Evolutionary conservation across 805 yeast genomes (phyloP), one percentile per base, ranked within the genome.

Genomic region (Yarrowia deformans): DNA sequence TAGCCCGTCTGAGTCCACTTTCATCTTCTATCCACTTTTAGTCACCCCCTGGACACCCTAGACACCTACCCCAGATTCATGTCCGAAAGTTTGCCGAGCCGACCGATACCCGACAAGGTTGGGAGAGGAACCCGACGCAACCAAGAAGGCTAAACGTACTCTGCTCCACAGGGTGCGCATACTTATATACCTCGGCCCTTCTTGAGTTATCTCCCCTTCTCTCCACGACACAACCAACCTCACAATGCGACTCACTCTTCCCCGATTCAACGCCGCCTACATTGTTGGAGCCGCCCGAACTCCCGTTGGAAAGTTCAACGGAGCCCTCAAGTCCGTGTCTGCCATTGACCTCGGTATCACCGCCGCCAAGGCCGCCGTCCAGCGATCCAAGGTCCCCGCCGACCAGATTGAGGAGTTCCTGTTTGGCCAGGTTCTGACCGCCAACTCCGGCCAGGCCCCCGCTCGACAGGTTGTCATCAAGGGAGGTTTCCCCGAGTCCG

Each of bases 381-480:
- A 82, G 69, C 90, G 90, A 75, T 97, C 97, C 70, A 86, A 88
- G 77, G 85, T 94, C 79, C 83, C 88, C 71, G 87, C 93, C 58
- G 83, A 85, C 54, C 88, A 85, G 71, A 94, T 90, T 69, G 97
- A 93, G 74, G 98, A 94, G 80, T 87, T 93, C 75, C 84, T 89
- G 76, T 91, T 91, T 78, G 98, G 98, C 76, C 90, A 91, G 76
- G 98, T 92, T 46, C 80, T 93, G 75, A 93, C 90, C 78, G 98
- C 97, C 71, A 90, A 91, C 76, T 87, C 90, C 70, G 98, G 98
- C 70, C 98, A 93, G 81, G 93, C 95, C 67, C 98, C 98, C 52
- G 98, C 98, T 37, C 90, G 98, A 81, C 98, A 93, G 82, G 98
- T 93, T 58, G 97, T 95, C 18, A 76, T 93, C 74, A 89, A 87